These are phyloP conservation scores for Fagus sylvatica DNA, from an alignment of 306 rosid genomes.

Conservation along the genomic window DNA sequence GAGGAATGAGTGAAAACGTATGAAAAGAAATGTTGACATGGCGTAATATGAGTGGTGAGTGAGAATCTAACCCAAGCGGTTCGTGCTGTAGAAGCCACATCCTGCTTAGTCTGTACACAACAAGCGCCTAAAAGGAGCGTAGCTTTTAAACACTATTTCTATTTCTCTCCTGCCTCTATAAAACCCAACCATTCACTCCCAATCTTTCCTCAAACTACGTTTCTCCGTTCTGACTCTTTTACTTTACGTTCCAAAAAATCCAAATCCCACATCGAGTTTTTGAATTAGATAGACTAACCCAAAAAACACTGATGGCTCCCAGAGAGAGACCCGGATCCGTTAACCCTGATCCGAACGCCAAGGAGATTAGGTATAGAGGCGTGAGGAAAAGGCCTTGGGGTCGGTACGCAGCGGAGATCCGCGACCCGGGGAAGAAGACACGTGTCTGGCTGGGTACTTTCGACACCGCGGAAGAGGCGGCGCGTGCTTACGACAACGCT, in stretches of 20 bases:
- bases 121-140: constrained; percentile 68
- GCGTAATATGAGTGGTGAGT: constrained; percentile 26
- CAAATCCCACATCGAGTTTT: background rate
- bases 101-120: constrained; percentile 13
- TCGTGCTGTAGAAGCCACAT: constrained; percentile 56
- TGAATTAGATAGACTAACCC: background rate
- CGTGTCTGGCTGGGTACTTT: constrained; percentile 93
- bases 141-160: constrained; percentile 34
- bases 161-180: constrained; percentile 33
- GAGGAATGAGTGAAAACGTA: too few species aligned
- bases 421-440: constrained; percentile 80
- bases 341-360: constrained; percentile 8
- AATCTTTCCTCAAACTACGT: constrained; percentile 27
- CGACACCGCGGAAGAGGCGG: constrained; percentile 83
- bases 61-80: constrained; percentile 36
- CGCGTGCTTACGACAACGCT: constrained; percentile 78
- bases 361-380: constrained; percentile 79
- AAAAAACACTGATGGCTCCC: constrained; percentile 45
- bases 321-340: constrained; percentile 29
- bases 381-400: constrained; percentile 93
- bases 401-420: constrained; percentile 92
- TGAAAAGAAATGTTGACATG: constrained; percentile 19
- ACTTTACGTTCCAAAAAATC: background rate
- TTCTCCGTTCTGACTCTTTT: constrained; percentile 8
- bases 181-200: constrained; percentile 12